A percentile compares a stretch with the other conserved stretches of the same genome.
These are phyloP conservation scores for Angophora floribunda DNA, from an alignment of 345 rosid species.

Conservation along the genomic window DNA sequence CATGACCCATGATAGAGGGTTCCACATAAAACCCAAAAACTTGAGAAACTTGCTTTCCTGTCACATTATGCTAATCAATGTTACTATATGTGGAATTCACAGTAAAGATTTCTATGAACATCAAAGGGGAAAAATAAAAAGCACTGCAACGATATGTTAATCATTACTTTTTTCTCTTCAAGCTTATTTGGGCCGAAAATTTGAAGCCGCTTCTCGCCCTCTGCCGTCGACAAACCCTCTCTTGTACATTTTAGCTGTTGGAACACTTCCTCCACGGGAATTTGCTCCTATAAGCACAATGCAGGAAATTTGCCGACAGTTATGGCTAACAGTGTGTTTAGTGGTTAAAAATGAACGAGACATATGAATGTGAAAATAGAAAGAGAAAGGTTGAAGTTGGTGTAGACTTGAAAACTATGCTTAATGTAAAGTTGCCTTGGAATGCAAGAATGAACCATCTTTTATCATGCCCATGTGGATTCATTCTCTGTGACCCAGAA, in stretches of 20 bases:
- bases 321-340: neutral
- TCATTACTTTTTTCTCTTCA: slow-evolving; percentile 14
- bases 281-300: neutral
- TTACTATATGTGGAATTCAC: neutral
- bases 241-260: slow-evolving; percentile 6
- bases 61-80: neutral
- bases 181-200: slow-evolving; percentile 12
- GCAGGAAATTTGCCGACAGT: neutral
- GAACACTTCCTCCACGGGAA: slow-evolving; percentile 10
- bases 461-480: neutral
- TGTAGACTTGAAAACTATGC: neutral
- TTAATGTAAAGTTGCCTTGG: neutral
- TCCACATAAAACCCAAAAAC: slow-evolving; percentile 18
- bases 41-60: slow-evolving; percentile 14
- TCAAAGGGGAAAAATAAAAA: neutral
- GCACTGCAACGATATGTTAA: neutral
- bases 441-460: neutral
- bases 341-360: neutral
- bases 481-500: neutral
- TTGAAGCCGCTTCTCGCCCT: slow-evolving; percentile 2
- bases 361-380: neutral
- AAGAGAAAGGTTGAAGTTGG: neutral
- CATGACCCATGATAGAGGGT: slow-evolving; percentile 16
- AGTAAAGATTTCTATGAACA: neutral
- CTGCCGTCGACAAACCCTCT: neutral